Evolutionary conservation across 78 protist genomes (phyloP).

Genomic region (Protostelium mycophagum): DNA sequence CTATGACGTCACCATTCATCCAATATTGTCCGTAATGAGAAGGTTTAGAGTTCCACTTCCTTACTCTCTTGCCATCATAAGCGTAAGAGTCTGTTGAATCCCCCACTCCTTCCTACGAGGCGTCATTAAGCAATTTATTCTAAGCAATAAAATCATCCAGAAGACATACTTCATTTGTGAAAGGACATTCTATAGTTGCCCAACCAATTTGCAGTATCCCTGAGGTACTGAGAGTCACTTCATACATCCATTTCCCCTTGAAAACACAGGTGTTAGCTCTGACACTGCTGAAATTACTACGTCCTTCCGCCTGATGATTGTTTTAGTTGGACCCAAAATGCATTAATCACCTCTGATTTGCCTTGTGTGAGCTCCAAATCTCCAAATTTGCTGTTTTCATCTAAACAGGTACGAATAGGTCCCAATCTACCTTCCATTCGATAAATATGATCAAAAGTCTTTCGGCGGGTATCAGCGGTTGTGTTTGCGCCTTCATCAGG

Average conservation of each 20-base stretch:
- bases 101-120: slow-evolving; percentile 17
- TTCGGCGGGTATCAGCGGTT: not conserved
- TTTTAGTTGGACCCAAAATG: not conserved
- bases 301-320: slow-evolving; percentile 16
- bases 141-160: no score
- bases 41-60: slow-evolving; percentile 22
- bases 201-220: slow-evolving; percentile 35
- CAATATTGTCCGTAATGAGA: slow-evolving; percentile 14
- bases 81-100: slow-evolving; percentile 24
- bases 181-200: slow-evolving; percentile 31
- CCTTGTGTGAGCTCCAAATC: not conserved
- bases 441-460: not conserved
- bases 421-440: not conserved
- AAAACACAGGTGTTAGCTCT: slow-evolving; percentile 27
- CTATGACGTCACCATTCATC: slow-evolving; percentile 21
- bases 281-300: slow-evolving; percentile 15
- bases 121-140: no score
- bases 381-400: not conserved
- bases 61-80: slow-evolving; percentile 22
- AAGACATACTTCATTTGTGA: not conserved
- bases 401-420: not conserved
- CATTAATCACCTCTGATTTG: not conserved
- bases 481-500: not conserved
- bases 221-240: slow-evolving; percentile 19
- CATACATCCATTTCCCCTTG: slow-evolving; percentile 39